Conservation (phyloP, 805 yeast genomes). For the Metschnikowia arizonensis region DNA sequence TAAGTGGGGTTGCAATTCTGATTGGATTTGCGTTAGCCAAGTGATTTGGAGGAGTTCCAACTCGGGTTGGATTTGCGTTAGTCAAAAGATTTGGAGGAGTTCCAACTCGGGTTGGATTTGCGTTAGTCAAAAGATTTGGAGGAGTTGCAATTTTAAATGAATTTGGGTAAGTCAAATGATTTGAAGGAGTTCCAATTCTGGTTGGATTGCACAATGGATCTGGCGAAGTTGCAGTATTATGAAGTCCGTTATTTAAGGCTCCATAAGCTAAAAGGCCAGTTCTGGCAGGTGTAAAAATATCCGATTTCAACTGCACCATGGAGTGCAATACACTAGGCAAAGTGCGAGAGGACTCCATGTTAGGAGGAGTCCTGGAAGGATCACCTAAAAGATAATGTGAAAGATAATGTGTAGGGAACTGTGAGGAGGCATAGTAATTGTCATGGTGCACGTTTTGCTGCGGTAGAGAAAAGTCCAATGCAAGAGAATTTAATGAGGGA, state of each 20-base stretch:
- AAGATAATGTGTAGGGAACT: background rate
- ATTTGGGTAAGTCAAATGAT: background rate
- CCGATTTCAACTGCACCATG: background rate
- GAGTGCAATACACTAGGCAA: constrained; percentile 1
- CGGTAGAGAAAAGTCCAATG: constrained; percentile 30
- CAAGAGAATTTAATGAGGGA: constrained; percentile 35
- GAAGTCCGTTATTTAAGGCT: background rate
- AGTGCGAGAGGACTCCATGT: constrained; percentile 1
- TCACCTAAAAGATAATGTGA: background rate
- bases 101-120: background rate
- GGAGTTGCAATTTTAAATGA: background rate
- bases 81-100: background rate
- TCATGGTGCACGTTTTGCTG: constrained; percentile 3
- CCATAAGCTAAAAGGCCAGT: background rate
- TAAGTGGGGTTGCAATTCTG: background rate
- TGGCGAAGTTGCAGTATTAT: too few species aligned
- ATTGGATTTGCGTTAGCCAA: background rate
- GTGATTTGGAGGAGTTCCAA: too few species aligned
- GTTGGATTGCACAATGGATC: too few species aligned
- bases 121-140: background rate
- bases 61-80: background rate
- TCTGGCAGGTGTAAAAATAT: background rate
- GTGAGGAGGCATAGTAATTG: constrained; percentile 1
- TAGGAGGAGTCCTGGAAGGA: background rate
- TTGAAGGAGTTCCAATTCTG: too few species aligned